Percentiles rank a stretch among this genome's conserved stretches.
Evolutionary conservation across 1,284 basidiomycete species (phyloP).

Genomic region (Leccinum angustisporum): DNA sequence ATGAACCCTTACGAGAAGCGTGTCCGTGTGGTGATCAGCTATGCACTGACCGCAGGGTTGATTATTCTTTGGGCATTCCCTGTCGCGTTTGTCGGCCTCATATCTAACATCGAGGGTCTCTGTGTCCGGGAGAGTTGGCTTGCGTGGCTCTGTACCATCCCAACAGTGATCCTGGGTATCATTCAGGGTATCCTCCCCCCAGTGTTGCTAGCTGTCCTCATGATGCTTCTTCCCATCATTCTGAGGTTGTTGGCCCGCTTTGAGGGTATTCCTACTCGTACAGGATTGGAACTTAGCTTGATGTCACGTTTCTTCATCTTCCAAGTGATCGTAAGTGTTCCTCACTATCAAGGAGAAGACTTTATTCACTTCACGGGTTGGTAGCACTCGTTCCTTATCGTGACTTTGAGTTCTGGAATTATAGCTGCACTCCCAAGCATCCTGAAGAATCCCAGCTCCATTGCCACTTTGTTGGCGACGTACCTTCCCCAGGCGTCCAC

Average conservation of each 20-base stretch:
- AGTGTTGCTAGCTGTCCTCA: constrained; percentile 82
- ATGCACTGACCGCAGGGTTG: constrained; percentile 59
- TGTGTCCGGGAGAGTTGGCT: constrained; percentile 71
- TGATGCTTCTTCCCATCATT: constrained; percentile 89
- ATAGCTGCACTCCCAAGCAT: constrained; percentile 68
- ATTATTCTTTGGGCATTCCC: constrained; percentile 77
- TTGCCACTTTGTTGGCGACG: constrained; percentile 67
- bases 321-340: constrained; percentile 74
- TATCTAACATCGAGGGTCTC: constrained; percentile 81
- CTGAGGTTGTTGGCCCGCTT: constrained; percentile 76
- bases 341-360: not conserved
- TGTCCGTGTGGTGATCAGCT: constrained; percentile 60
- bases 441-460: constrained; percentile 56
- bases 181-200: constrained; percentile 91
- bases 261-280: constrained; percentile 80
- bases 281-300: constrained; percentile 84
- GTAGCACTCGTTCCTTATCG: constrained; percentile 87
- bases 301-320: constrained; percentile 94
- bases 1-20: constrained; percentile 89
- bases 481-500: constrained; percentile 84
- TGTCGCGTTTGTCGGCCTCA: constrained; percentile 81
- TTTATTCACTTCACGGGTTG: not conserved
- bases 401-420: constrained; percentile 82
- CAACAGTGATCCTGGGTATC: constrained; percentile 70
- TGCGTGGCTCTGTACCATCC: constrained; percentile 79